phyloP scores from a whole-genome alignment of 73 alveolate genomes.

The Paramecium primaurelia region DNA sequence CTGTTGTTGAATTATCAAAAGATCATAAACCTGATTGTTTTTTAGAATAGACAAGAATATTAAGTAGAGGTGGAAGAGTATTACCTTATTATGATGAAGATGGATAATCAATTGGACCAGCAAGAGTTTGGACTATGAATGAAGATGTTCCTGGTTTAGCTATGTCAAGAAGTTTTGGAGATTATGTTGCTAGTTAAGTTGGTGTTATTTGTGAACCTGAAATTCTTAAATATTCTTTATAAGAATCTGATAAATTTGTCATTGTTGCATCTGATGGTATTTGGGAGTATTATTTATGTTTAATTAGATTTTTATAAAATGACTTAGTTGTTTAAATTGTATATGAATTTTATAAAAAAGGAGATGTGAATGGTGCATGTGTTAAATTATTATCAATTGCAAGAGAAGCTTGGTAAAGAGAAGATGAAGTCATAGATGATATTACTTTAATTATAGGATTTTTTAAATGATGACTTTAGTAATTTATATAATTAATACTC shows the following conservation, averaged over 20 bases:
- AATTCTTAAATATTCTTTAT: conserved; percentile 59
- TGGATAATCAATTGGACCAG: conserved; percentile 84
- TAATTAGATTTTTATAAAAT: conserved; percentile 69
- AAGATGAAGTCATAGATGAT: conserved; percentile 92
- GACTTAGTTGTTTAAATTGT: conserved; percentile 77
- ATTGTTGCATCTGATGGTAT: conserved; percentile 85
- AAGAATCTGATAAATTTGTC: conserved; percentile 72
- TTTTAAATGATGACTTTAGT: conserved; percentile 44
- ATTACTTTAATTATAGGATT: conserved; percentile 84
- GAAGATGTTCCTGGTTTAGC: conserved; percentile 89
- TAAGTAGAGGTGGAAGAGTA: conserved; percentile 75
- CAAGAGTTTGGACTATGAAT: conserved; percentile 75
- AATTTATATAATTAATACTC: not conserved
- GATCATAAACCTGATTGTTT: conserved; percentile 77
- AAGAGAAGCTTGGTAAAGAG: conserved; percentile 79
- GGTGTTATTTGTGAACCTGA: conserved; percentile 83
- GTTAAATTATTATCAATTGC: conserved; percentile 73
- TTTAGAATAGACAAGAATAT: conserved; percentile 65
- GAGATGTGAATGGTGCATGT: conserved; percentile 87
- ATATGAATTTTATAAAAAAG: conserved; percentile 74
- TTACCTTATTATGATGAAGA: conserved; percentile 78
- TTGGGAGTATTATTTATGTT: conserved; percentile 69
- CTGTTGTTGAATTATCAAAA: conserved; percentile 24
- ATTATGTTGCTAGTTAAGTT: conserved; percentile 78
- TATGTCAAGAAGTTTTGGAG: conserved; percentile 83